Base-by-base conservation (phyloP, 2,329 filamentous ascomycete species). In the Botrytis paeoniae region DNA sequence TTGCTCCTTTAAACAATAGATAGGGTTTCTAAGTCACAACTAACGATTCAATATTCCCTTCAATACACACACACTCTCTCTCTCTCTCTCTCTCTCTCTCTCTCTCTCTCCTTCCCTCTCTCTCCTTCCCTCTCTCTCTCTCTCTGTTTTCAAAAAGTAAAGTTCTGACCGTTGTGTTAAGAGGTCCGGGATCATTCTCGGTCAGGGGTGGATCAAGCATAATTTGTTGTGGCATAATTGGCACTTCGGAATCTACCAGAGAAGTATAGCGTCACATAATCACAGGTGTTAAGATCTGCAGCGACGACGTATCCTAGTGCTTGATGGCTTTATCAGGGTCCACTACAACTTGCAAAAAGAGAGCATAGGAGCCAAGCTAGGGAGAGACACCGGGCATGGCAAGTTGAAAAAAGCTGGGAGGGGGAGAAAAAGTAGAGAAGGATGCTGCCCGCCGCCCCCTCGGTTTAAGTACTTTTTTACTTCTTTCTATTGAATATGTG, bases 291-390 rank as follows among this genome's bases (percentile, higher is more conserved):
- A 68, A 68, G 65, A 68, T 68, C 65, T 68, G 65, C 65, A 51
- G 65, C 65, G n/a, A 68, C 65, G 65, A 68, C 65, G 65, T 68
- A 68, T 68, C 65, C 65, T 68, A 68, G 48, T 68, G 48, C 48
- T 57, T 41, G 65, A 57, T 6, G 65, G 65, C 65, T 68, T 68
- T 57, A 68, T 68, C 65, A 68, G 65, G 65, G 45, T 68, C 65
- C 65, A 68, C 45, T 54, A 32, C 63, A 48, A 65, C 51, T 57
- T 29, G 51, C 14, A 32, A 57, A 57, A 57, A 57, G 51, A 29
- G 29, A 32, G 43, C 63, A 65, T 65, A 43, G 65, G 25, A 54
- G 64, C 48, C 48, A 57, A 68, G 48, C 48, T 68, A 68, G 48
- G 64, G 48, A 54, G 64, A 66, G 32, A 66, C 32, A 54, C 45